Percentiles rank a stretch among this genome's conserved stretches.
phyloP scores from a whole-genome alignment of 192 early-diverging fungal genomes.

The Backusella macrospora region DNA sequence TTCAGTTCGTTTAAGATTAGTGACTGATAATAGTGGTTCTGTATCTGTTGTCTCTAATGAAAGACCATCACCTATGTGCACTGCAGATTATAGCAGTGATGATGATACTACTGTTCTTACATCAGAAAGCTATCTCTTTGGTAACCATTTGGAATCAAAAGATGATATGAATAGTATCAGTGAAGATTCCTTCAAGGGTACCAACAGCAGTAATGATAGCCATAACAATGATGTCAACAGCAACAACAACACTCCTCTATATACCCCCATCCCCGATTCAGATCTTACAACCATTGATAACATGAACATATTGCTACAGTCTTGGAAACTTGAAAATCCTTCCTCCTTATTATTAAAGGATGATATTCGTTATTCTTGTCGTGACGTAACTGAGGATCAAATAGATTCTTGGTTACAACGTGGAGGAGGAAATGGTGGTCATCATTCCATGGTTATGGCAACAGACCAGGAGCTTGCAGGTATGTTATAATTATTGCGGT shows the following conservation, averaged over 20 bases:
- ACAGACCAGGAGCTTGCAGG: slow-evolving; percentile 23
- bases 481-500: background rate
- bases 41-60: slow-evolving; percentile 8
- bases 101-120: slow-evolving; percentile 5
- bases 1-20: slow-evolving; percentile 9
- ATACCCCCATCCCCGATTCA: slow-evolving; percentile 9
- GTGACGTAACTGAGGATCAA: slow-evolving; percentile 21
- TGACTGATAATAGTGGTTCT: slow-evolving; percentile 16
- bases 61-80: background rate
- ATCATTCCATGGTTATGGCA: slow-evolving; percentile 16
- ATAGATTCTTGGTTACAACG: slow-evolving; percentile 25
- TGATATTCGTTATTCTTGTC: background rate
- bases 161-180: background rate
- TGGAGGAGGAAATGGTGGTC: background rate
- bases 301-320: slow-evolving; percentile 11
- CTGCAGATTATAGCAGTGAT: slow-evolving; percentile 9
- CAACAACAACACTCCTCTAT: background rate
- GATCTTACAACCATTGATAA: slow-evolving; percentile 5
- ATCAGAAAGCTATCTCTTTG: slow-evolving; percentile 12
- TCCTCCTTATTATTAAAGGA: background rate
- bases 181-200: background rate
- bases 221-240: no score
- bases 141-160: background rate
- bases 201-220: no score
- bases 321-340: slow-evolving; percentile 4